A percentile compares a stretch with the other conserved stretches of the same genome.
Evolutionary conservation across 1,284 basidiomycete genomes (phyloP).

Genomic region (Sanghuangporus weigelae): DNA sequence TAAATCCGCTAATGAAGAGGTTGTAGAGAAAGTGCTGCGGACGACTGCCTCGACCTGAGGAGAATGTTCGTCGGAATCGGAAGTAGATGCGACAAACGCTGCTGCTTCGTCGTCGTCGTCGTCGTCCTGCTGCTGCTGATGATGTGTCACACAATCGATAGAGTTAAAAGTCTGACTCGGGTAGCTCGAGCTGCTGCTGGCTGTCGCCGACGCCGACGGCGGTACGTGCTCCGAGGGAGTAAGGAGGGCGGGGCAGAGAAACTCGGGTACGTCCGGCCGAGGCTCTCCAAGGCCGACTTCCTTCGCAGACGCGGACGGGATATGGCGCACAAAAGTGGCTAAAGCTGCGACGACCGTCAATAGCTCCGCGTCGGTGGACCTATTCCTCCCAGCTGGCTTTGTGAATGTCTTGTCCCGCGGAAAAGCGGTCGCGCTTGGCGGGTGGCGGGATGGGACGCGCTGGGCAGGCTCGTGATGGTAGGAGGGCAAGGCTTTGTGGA

Average conservation of each 20-base stretch:
- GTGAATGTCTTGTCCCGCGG: neutral
- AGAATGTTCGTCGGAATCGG: neutral
- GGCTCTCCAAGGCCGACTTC: neutral
- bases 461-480: neutral
- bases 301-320: neutral
- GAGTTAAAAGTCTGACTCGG: neutral
- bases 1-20: neutral
- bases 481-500: neutral
- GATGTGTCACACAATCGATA: neutral
- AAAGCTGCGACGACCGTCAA: constrained; percentile 11
- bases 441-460: neutral
- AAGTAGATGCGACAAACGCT: too few species aligned
- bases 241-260: constrained; percentile 13
- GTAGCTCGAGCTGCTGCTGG: neutral
- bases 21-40: neutral
- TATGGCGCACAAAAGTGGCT: neutral
- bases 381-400: too few species aligned
- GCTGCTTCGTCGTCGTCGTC: too few species aligned
- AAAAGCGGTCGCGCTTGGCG: neutral
- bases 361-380: too few species aligned
- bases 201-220: neutral
- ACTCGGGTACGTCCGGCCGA: constrained; percentile 7
- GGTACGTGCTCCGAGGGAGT: neutral
- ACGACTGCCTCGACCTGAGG: neutral
- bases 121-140: neutral